Evolutionary conservation across 768 basidiomycete species (phyloP), one percentile per base, ranked within the genome.

Genomic region (Calocybe gangraenosa): DNA sequence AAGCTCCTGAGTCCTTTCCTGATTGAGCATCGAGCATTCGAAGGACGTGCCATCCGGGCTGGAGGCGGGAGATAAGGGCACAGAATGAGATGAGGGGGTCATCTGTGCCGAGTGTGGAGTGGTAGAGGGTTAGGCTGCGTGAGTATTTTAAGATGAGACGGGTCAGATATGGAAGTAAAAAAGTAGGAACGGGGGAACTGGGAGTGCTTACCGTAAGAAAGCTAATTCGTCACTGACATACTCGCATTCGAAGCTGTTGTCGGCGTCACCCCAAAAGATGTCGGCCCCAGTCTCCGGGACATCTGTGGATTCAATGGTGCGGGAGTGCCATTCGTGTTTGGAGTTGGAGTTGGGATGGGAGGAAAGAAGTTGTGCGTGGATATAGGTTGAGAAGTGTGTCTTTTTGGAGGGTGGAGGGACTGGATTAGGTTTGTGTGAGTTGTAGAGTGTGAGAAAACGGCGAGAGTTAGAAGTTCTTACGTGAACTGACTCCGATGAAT

Each of bases 31-130:
- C 67, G 42, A 83, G 54, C 62, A 82, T 64, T 31, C 73, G 66
- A 22, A 78, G 58, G 22, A 80, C 50, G 15, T 70, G 65, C 75
- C 72, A 79, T 20, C 72, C 77, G 48, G 64, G 59, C 34, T 72
- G 60, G 19, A 82, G 52, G 45, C 73, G 61, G 21, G 64, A 65
- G 23, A 82, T 50, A 9, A 72, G 67, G n/a, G 71, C 75, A 56
- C 79, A 78, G 55, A 81, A 81, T 5, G 73, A 63, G 2, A 66
- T 74, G n/a, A 81, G 50, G 36, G 61, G 58, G 44, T 74, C 69
- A 54, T 79, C 72, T 40, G 56, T 63, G 22, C 70, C 70, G 44
- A 70, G 65, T 49, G 68, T 28, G 11, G 25, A 28, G 25, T 28
- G 25, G 11, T 28, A 11, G 11, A 28, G 25, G 25, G 25, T 28